Evolutionary conservation across 768 basidiomycete species (phyloP).

Genomic region (Suillus paluster): DNA sequence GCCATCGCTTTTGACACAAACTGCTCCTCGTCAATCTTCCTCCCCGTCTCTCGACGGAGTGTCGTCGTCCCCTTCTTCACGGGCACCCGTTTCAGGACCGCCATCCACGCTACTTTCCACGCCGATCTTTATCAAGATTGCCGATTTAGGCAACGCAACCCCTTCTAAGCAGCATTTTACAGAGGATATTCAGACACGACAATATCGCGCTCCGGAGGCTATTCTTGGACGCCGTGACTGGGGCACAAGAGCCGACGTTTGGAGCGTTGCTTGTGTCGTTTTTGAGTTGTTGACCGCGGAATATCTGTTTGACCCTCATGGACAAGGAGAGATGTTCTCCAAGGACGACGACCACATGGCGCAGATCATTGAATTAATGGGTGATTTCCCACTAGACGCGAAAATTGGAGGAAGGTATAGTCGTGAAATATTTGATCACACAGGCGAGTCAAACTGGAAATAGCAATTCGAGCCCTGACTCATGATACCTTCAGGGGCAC

Average conservation of each 20-base stretch:
- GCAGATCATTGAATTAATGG: conserved; percentile 90
- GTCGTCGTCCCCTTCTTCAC: conserved; percentile 21
- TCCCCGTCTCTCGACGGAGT: conserved; percentile 22
- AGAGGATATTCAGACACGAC: conserved; percentile 95
- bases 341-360: conserved; percentile 98
- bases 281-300: conserved; percentile 93
- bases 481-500: conserved; percentile 47
- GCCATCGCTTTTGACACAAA: conserved; percentile 66
- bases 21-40: conserved; percentile 47
- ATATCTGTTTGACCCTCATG: conserved; percentile 90
- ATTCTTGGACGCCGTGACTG: conserved; percentile 87
- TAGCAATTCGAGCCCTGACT: conserved; percentile 13
- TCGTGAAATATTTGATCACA: conserved; percentile 81
- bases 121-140: conserved; percentile 87
- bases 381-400: conserved; percentile 71
- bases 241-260: conserved; percentile 86
- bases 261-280: conserved; percentile 89
- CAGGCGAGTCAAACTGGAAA: conserved; percentile 46
- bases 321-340: conserved; percentile 77
- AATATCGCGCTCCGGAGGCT: conserved; percentile 94
- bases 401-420: conserved; percentile 88
- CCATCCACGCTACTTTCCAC: conserved; percentile 27
- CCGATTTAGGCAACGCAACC: conserved; percentile 93
- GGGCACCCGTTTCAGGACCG: conserved; percentile 26
- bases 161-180: conserved; percentile 90